These are phyloP conservation scores for Hygrophoropsis aurantiaca DNA, from an alignment of 768 basidiomycete genomes.

Conservation along the genomic window DNA sequence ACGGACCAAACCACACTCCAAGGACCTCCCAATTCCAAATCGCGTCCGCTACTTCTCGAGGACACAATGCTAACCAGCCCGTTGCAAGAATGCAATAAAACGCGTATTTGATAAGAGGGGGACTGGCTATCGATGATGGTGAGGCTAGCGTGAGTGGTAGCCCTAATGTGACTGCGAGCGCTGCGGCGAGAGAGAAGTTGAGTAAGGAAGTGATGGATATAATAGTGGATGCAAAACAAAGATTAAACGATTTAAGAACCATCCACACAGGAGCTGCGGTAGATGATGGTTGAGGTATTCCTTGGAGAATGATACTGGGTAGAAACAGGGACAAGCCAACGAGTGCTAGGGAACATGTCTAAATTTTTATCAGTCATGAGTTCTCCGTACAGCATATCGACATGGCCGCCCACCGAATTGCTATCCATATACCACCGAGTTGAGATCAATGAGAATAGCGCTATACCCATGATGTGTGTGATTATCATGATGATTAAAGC, in stretches of 20 bases:
- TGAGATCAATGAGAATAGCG: constrained; percentile 50
- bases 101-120: constrained; percentile 30
- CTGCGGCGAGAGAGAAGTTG: constrained; percentile 87
- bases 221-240: constrained; percentile 82
- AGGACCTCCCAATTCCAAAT: constrained; percentile 80
- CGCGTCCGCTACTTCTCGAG: constrained; percentile 46
- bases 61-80: constrained; percentile 56
- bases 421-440: constrained; percentile 44
- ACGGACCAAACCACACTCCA: constrained; percentile 81
- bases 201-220: constrained; percentile 85
- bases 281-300: constrained; percentile 21
- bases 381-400: not conserved
- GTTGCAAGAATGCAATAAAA: constrained; percentile 50
- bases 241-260: constrained; percentile 70
- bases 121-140: constrained; percentile 11
- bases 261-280: constrained; percentile 40
- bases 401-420: constrained; percentile 35
- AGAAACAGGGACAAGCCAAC: constrained; percentile 30
- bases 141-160: constrained; percentile 55
- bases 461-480: constrained; percentile 56
- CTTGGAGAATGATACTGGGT: constrained; percentile 32
- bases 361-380: not conserved
- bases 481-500: constrained; percentile 51
- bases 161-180: constrained; percentile 63
- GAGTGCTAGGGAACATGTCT: constrained; percentile 25